Evolutionary conservation across 352 stramenopile species (phyloP).

Genomic region (Phytophthora pinifolia): DNA sequence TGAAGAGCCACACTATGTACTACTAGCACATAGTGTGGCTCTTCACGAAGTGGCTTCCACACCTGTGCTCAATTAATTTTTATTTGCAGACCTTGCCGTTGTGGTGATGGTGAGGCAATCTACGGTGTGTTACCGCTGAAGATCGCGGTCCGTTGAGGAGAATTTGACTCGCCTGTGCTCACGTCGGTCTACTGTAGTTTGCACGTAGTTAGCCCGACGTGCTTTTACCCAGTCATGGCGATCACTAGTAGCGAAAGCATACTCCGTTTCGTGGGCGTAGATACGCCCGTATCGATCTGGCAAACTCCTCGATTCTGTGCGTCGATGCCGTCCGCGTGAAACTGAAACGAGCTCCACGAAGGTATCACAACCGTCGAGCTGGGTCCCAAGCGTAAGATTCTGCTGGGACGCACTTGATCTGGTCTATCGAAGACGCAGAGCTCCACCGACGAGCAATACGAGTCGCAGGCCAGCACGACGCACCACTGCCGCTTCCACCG

Average conservation of each 20-base stretch:
- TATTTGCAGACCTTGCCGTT: no score
- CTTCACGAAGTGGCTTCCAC: no score
- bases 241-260: slow-evolving; percentile 16
- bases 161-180: slow-evolving; percentile 7
- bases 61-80: no score
- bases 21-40: no score
- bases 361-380: slow-evolving; percentile 9
- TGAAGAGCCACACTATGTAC: no score
- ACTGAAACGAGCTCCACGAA: slow-evolving; percentile 13
- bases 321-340: slow-evolving; percentile 15
- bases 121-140: background rate
- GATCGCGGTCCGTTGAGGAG: slow-evolving; percentile 1
- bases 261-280: background rate
- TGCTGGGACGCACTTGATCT: slow-evolving; percentile 12
- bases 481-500: slow-evolving; percentile 56
- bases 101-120: slow-evolving; percentile 1
- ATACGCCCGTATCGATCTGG: background rate
- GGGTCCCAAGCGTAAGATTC: slow-evolving; percentile 10
- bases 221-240: slow-evolving; percentile 12
- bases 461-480: slow-evolving; percentile 43
- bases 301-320: slow-evolving; percentile 9
- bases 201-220: background rate
- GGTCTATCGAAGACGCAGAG: slow-evolving; percentile 44
- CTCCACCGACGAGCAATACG: slow-evolving; percentile 31
- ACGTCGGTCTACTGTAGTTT: slow-evolving; percentile 1